These are phyloP conservation scores for Podosphaera fusca DNA, from an alignment of 2,329 filamentous ascomycete species.

Conservation along the genomic window DNA sequence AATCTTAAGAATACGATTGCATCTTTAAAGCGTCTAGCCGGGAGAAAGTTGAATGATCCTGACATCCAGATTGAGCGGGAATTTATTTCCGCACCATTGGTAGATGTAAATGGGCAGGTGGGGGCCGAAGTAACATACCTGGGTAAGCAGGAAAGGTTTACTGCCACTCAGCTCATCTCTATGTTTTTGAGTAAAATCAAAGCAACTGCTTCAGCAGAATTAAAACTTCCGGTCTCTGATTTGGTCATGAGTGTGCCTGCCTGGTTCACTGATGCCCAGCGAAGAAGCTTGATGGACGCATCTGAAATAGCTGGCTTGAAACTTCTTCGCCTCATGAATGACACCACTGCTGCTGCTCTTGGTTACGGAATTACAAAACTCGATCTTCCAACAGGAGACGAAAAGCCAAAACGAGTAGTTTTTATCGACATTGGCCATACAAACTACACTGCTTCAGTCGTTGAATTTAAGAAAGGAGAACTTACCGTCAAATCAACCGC, in stretches of 20 bases:
- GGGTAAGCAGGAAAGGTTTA: constrained; percentile 87
- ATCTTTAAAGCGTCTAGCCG: constrained; percentile 78
- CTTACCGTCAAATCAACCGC: constrained; percentile 79
- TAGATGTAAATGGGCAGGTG: constrained; percentile 83
- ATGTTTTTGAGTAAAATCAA: constrained; percentile 95
- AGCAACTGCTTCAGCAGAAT: constrained; percentile 63
- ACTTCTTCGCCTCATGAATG: constrained; percentile 84
- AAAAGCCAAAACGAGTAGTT: constrained; percentile 73
- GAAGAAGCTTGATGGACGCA: constrained; percentile 71
- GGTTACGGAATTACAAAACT: constrained; percentile 97
- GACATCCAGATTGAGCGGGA: constrained; percentile 86
- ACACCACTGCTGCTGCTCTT: constrained; percentile 85
- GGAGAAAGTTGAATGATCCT: constrained; percentile 67
- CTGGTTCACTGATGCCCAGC: constrained; percentile 93
- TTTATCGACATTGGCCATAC: constrained; percentile 93
- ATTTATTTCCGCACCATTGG: constrained; percentile 63
- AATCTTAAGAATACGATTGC: constrained; percentile 98
- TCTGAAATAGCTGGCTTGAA: constrained; percentile 86
- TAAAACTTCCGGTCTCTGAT: constrained; percentile 78
- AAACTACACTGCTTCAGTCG: constrained; percentile 83
- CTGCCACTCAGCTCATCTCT: constrained; percentile 76
- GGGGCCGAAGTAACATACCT: constrained; percentile 84
- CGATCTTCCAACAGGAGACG: constrained; percentile 68
- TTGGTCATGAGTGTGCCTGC: constrained; percentile 83
- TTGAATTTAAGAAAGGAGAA: constrained; percentile 95